Evolutionary conservation across 352 stramenopile genomes (phyloP).

Genomic region (Phytopythium aichiense): DNA sequence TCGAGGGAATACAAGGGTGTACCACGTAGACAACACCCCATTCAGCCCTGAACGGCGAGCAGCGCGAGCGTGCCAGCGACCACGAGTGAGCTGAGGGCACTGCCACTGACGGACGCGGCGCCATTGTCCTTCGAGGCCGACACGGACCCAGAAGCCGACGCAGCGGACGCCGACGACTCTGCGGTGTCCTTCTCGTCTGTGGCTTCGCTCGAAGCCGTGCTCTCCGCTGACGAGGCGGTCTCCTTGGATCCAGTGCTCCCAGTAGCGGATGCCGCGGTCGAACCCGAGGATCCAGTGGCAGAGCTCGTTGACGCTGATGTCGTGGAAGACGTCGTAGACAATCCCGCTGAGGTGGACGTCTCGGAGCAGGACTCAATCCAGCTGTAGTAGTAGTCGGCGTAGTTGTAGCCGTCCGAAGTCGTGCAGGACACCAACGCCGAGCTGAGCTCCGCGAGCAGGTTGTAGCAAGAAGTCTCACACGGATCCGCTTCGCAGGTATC

Average conservation of each 20-base stretch:
- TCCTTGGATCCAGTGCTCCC: background rate
- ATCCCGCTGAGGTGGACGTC: background rate
- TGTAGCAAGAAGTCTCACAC: background rate
- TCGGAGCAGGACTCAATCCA: background rate
- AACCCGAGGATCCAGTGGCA: no score
- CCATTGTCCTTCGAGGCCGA: background rate
- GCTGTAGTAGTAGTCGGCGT: background rate
- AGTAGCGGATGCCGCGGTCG: no score
- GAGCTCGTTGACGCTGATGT: background rate
- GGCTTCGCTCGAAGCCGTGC: background rate
- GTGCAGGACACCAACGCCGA: background rate
- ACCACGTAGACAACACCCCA: no score
- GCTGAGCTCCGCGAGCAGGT: background rate
- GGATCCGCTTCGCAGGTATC: background rate
- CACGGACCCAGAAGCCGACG: background rate
- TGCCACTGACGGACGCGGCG: background rate
- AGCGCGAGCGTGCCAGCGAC: background rate
- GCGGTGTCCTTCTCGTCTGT: background rate
- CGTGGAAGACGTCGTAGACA: background rate
- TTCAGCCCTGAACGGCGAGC: background rate
- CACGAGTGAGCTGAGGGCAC: background rate
- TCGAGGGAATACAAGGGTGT: no score
- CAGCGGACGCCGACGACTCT: background rate
- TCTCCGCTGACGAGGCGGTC: background rate
- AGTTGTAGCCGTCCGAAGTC: background rate